Evolutionary conservation across 305 asterid genomes (phyloP).

Genomic region (Plantago coronopus): DNA sequence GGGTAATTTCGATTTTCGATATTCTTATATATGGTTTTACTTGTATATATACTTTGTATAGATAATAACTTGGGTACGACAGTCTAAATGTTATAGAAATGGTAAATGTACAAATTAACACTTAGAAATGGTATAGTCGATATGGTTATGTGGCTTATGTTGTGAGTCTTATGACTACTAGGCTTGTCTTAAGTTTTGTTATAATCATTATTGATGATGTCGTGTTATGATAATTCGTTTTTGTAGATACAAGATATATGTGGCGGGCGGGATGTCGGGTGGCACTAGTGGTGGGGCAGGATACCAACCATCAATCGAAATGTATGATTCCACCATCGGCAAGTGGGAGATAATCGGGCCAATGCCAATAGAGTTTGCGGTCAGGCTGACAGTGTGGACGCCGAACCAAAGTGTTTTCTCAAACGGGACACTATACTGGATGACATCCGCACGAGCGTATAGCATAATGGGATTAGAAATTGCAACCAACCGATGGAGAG

Average conservation of each 20-base stretch:
- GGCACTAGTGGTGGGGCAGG: constrained; percentile 42
- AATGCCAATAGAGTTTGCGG: constrained; percentile 65
- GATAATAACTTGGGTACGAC: background rate
- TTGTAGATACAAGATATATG: constrained; percentile 36
- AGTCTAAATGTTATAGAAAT: background rate
- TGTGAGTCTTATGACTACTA: no score
- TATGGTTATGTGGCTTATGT: no score
- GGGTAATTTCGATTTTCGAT: no score
- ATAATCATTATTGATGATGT: no score
- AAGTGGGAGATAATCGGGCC: constrained; percentile 37
- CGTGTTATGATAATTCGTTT: no score
- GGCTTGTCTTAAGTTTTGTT: no score
- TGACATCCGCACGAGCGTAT: constrained; percentile 75
- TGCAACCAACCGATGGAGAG: constrained; percentile 48
- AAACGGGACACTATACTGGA: constrained; percentile 62
- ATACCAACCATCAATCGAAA: constrained; percentile 59
- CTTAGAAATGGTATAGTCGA: no score
- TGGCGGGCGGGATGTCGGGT: constrained; percentile 77
- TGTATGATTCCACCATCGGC: constrained; percentile 43
- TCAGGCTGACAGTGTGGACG: constrained; percentile 87
- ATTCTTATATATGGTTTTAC: no score
- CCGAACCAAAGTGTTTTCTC: constrained; percentile 56
- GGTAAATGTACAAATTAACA: no score
- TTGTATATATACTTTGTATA: no score
- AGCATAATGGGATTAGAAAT: constrained; percentile 61